phyloP scores from a whole-genome alignment of 2,329 filamentous ascomycete species.

The Aspergillus sp. region DNA sequence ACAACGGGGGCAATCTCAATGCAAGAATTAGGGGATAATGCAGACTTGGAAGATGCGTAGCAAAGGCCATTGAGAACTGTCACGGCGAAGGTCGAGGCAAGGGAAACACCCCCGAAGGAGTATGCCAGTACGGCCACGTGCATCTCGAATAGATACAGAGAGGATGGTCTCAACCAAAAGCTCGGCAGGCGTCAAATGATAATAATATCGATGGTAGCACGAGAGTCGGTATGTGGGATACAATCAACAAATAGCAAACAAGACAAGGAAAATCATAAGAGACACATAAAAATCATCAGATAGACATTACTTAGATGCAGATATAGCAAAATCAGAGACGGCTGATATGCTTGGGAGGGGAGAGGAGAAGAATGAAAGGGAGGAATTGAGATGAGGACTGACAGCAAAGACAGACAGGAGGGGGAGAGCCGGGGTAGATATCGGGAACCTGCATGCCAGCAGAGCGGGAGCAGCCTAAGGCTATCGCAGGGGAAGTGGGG shows the following conservation, averaged over 20 bases:
- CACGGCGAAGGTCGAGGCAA: constrained; percentile 18
- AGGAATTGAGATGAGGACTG: constrained; percentile 1
- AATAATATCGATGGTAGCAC: no score
- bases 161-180: no score
- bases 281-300: no score
- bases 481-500: not conserved
- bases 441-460: not conserved
- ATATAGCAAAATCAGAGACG: constrained; percentile 2
- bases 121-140: constrained; percentile 13
- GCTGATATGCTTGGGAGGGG: constrained; percentile 1
- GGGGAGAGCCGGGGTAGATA: not conserved
- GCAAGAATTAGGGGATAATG: constrained; percentile 8
- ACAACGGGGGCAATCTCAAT: constrained; percentile 19
- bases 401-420: not conserved
- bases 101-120: constrained; percentile 18
- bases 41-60: constrained; percentile 16
- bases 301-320: no score
- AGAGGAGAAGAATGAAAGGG: not conserved
- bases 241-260: no score
- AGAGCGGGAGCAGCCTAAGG: no score
- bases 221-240: no score
- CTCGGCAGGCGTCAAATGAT: no score
- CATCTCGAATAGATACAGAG: constrained; percentile 7
- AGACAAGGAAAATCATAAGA: no score
- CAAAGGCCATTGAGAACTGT: constrained; percentile 26